phyloP scores from a whole-genome alignment of 345 rosid genomes.

The Toxicodendron radicans region DNA sequence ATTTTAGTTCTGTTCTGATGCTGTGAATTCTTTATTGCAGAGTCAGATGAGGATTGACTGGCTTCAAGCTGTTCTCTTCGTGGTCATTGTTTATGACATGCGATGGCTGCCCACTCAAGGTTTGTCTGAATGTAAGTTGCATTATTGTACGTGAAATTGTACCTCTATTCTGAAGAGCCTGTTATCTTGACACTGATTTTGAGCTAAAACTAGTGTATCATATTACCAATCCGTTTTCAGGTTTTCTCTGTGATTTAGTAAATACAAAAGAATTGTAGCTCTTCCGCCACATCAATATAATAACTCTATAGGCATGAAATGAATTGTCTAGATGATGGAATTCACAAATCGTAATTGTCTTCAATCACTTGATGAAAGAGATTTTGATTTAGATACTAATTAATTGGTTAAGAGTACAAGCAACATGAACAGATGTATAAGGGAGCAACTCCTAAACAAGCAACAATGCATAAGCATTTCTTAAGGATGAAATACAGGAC shows the following conservation, averaged over 20 bases:
- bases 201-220: not conserved
- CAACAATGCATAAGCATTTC: not conserved
- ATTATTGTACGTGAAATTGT: constrained; percentile 1
- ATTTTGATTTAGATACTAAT: too few relatives aligned
- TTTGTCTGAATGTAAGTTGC: not conserved
- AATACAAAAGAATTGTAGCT: not conserved
- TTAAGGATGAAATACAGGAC: not conserved
- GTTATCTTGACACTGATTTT: not conserved
- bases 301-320: not conserved
- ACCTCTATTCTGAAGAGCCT: not conserved
- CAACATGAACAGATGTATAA: not conserved
- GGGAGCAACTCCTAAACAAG: too few relatives aligned
- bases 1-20: not conserved
- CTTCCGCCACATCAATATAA: not conserved
- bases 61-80: not conserved
- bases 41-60: constrained; percentile 48
- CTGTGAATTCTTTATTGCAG: constrained; percentile 34
- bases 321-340: not conserved
- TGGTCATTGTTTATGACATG: not conserved
- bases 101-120: not conserved
- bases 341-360: not conserved
- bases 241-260: not conserved
- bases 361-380: not conserved
- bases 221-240: not conserved
- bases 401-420: not conserved